A percentile compares a stretch with the other conserved stretches of the same genome.
These are phyloP conservation scores for Emmonsiellopsis sp. DNA, from an alignment of 2,329 filamentous ascomycete genomes.

Conservation along the genomic window DNA sequence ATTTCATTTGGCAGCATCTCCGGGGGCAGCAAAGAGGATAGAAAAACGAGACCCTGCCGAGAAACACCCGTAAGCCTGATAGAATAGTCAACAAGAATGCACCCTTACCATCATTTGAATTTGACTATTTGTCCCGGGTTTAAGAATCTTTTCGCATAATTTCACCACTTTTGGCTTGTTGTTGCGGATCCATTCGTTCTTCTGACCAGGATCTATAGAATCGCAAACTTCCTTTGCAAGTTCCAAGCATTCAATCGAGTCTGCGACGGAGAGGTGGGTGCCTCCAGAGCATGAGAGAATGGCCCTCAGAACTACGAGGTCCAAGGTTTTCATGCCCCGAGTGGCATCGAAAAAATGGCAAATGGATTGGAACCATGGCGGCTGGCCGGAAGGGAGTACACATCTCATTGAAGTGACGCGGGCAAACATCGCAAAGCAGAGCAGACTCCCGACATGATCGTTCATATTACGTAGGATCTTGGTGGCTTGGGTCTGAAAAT, in stretches of 20 bases:
- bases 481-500: constrained; percentile 28
- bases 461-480: constrained; percentile 31
- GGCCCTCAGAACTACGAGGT: constrained; percentile 31
- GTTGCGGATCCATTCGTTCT: constrained; percentile 23
- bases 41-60: constrained; percentile 23
- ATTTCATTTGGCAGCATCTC: constrained; percentile 20
- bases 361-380: constrained; percentile 27
- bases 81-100: constrained; percentile 1
- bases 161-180: constrained; percentile 28
- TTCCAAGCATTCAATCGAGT: constrained; percentile 27
- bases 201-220: constrained; percentile 24
- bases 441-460: constrained; percentile 32
- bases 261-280: constrained; percentile 18
- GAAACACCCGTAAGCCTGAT: neutral
- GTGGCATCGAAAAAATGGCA: constrained; percentile 32
- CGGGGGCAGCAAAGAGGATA: constrained; percentile 20
- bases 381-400: neutral
- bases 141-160: constrained; percentile 28
- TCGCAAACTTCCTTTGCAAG: constrained; percentile 29
- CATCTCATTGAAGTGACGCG: constrained; percentile 20
- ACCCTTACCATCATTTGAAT: constrained; percentile 26
- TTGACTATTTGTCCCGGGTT: constrained; percentile 19
- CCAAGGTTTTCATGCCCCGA: constrained; percentile 31
- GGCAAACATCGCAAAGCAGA: constrained; percentile 34
- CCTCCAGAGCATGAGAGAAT: constrained; percentile 33